Evolutionary conservation across 2,329 filamentous ascomycete species (phyloP), one percentile per base, ranked within the genome.

Genomic region (Colletotrichum chrysophilum): DNA sequence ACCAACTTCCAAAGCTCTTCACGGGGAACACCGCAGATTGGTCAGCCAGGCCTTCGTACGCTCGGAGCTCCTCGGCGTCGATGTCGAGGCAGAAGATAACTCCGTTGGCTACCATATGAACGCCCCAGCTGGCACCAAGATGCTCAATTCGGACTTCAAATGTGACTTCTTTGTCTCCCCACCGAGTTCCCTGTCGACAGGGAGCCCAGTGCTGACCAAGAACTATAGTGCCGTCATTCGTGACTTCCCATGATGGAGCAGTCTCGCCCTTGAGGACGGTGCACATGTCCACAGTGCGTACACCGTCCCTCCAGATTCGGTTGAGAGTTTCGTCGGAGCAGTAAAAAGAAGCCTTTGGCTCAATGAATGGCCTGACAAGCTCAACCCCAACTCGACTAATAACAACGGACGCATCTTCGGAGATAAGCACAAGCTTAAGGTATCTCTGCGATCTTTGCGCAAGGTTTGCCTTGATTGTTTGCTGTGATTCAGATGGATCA

Each of bases 91-190:
- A 76, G 18, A 76, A 68, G 65, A 76, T 60, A 16, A 76, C 34
- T 21, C 74, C 74, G 65, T 76, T 76, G 28, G 74, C 70, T 8
- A 76, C 70, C 74, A 74, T 76, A n/a, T 73, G 74, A 26, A 76
- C 70, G 9, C 74, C 74, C 74, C 74, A 76, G 4, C 74, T 76
- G 14, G 74, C 70, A 3, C 74, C 74, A 4, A n/a, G 32, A 5
- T 26, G 26, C 10, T 73, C 74, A 24, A 74, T 62, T 4, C 58
- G 70, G 16, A 66, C 70, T 8, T 65, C 10, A 26, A 76, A 76
- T 1, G 34, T 24, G 21, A 66, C 36, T n/a, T 60, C 52, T 3
- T 70, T 70, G 13, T 74, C 64, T 10, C 58, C 61, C 74, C 74
- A 76, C n/a, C 56, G 24, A 7, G 70, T 76, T 1, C 74, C 74